Percentiles rank a stretch among this genome's conserved stretches.
Evolutionary conservation across 2,329 filamentous ascomycete species (phyloP).

Genomic region (Zelopaecilomyces penicillatus): DNA sequence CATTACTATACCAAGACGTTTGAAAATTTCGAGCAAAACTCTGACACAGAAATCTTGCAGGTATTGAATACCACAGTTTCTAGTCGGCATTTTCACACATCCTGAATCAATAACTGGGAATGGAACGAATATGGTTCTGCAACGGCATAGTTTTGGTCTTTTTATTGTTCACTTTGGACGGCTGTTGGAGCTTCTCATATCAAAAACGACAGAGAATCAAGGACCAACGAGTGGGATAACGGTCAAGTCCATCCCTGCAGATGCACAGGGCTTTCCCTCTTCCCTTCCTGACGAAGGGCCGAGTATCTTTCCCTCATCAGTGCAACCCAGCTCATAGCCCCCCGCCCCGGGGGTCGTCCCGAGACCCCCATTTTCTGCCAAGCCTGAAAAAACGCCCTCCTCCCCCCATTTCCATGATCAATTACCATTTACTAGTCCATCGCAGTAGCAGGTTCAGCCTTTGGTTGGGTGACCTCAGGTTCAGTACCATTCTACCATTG

Average conservation of each 20-base stretch:
- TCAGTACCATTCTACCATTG: conserved; percentile 38
- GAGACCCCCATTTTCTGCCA: conserved; percentile 6
- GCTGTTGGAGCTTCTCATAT: conserved; percentile 19
- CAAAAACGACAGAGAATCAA: conserved; percentile 10
- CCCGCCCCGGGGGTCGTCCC: neutral
- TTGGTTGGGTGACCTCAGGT: neutral
- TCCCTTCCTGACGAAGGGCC: conserved; percentile 25
- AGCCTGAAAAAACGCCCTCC: conserved; percentile 17
- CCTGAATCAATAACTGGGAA: too few relatives aligned
- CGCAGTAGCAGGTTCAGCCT: neutral
- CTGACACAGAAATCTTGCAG: too few relatives aligned
- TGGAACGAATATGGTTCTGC: neutral
- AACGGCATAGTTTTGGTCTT: conserved; percentile 14
- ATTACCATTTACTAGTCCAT: conserved; percentile 10
- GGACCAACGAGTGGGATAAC: conserved; percentile 56
- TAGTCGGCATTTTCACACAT: too few relatives aligned
- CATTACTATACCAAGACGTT: too few relatives aligned
- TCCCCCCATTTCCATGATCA: conserved; percentile 3
- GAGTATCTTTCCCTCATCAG: conserved; percentile 99
- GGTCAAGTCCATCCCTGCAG: conserved; percentile 80
- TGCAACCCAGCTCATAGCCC: conserved; percentile 41
- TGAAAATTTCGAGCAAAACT: too few relatives aligned
- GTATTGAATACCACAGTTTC: too few relatives aligned
- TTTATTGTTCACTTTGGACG: conserved; percentile 14
- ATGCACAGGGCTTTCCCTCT: conserved; percentile 98